Base-by-base conservation (phyloP, 257 asterid genomes). In the Fraxinus quadrangulata region DNA sequence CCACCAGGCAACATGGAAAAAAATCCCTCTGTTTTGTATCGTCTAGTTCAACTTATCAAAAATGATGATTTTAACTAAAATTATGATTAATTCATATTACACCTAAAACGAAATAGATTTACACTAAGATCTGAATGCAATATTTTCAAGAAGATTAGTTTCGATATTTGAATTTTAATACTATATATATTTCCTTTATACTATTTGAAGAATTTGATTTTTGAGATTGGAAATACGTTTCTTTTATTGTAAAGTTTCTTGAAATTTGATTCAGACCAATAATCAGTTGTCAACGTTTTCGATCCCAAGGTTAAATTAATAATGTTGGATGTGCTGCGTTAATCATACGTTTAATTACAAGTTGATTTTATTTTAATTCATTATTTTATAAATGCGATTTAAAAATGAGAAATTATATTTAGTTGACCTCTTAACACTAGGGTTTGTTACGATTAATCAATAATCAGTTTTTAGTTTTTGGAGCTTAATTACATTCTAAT, bases 231-330 rank as follows among this genome's bases (percentile, higher is more conserved):
- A 14, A 47, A 66, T 49, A 10, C 24, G 26, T 31, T 36, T 47
- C 59, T 0, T 67, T 77, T 63, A 30, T 66, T 39, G 65, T 2
- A 26, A 75, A 28, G 40, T 79, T 73, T 72, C 14, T 77, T 81
- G 81, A 73, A 37, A 70, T 23, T 63, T 30, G 63, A 67, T 77
- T 51, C 79, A 75, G 31, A 51, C 63, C 79, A 78, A 81, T 79
- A 59, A 77, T 82, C 70, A 83, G 82, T 82, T 66, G 87, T 88
- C 90, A 84, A 88, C 89, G 86, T 75, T 72, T 75, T 61, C 70
- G 78, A 84, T 88, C 88, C 88, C 86, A 49, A 84, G 2, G 74
- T 51, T 49, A 73, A 68, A 51, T 72, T 83, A 63, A 63, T 63
- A 9, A 63, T 23, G 71, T 79, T 28, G 45, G 78, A 74, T 76